A percentile compares a stretch with the other conserved stretches of the same genome.
Conservation (phyloP, 208 protist species). For the Acanthamoeba royreba region DNA sequence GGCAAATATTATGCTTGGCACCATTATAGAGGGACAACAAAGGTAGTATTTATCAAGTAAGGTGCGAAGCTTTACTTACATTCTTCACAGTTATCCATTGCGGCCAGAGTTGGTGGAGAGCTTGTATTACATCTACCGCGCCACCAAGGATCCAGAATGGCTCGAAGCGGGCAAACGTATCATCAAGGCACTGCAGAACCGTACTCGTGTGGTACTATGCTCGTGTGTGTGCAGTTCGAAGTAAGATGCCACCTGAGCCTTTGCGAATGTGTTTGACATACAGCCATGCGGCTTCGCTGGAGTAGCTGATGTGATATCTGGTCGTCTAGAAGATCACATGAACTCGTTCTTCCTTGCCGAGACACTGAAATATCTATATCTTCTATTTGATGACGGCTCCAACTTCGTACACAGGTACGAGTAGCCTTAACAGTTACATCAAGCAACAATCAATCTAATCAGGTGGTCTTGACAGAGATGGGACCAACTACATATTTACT, state of each 20-base stretch:
- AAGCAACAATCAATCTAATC: background rate
- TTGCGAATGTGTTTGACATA: too few species aligned
- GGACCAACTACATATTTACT: slow-evolving; percentile 71
- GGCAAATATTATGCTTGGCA: slow-evolving; percentile 60
- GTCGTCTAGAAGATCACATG: slow-evolving; percentile 83
- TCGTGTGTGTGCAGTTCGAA: background rate
- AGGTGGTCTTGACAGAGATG: background rate
- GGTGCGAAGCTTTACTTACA: too few species aligned
- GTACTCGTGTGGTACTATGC: slow-evolving; percentile 25
- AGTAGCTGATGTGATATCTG: slow-evolving; percentile 73
- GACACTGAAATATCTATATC: slow-evolving; percentile 95
- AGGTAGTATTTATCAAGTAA: background rate
- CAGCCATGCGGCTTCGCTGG: slow-evolving; percentile 72
- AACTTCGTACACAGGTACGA: slow-evolving; percentile 53
- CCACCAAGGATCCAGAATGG: slow-evolving; percentile 66
- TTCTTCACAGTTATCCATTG: slow-evolving; percentile 74
- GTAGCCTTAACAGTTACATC: slow-evolving; percentile 29
- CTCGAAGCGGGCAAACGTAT: slow-evolving; percentile 52
- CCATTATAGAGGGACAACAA: background rate
- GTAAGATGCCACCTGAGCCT: too few species aligned
- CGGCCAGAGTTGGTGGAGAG: slow-evolving; percentile 88
- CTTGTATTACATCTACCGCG: slow-evolving; percentile 82
- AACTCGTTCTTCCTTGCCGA: slow-evolving; percentile 92
- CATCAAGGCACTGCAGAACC: slow-evolving; percentile 26
- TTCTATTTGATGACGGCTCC: slow-evolving; percentile 85